Conservation (phyloP, 1,284 basidiomycete genomes). For the Exobasidium rhododendri region DNA sequence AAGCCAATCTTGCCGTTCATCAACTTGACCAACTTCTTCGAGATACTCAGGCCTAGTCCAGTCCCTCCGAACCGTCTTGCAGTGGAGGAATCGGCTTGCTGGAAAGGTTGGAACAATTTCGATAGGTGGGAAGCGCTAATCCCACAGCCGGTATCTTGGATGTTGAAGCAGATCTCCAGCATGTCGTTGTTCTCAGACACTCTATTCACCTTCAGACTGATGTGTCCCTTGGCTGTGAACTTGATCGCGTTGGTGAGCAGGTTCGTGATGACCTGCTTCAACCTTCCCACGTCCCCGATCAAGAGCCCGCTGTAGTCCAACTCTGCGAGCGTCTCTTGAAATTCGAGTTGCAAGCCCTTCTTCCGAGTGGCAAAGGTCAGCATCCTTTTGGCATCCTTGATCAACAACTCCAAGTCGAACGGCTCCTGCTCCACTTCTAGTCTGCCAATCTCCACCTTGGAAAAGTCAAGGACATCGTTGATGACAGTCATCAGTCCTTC, state of each 20-base stretch:
- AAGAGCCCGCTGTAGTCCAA: constrained; percentile 43
- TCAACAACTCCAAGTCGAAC: constrained; percentile 55
- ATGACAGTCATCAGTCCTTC: constrained; percentile 58
- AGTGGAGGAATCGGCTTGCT: constrained; percentile 47
- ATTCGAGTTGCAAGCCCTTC: constrained; percentile 55
- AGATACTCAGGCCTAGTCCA: constrained; percentile 47
- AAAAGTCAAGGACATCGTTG: constrained; percentile 58
- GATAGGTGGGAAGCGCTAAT: constrained; percentile 48
- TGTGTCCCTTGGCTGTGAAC: constrained; percentile 51
- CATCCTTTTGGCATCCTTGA: constrained; percentile 52
- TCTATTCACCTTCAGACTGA: constrained; percentile 48
- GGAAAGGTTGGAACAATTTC: constrained; percentile 55
- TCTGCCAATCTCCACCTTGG: constrained; percentile 57
- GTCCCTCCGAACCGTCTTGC: constrained; percentile 49
- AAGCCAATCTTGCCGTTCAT: constrained; percentile 48
- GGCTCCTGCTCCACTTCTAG: constrained; percentile 57
- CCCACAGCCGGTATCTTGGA: constrained; percentile 55
- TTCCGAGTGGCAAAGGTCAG: constrained; percentile 51
- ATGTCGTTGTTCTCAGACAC: constrained; percentile 38
- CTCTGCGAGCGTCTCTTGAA: constrained; percentile 41
- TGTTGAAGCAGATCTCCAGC: constrained; percentile 47
- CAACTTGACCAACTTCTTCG: constrained; percentile 44
- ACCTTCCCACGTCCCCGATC: constrained; percentile 43
- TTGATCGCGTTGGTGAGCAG: constrained; percentile 57
- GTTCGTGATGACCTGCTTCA: constrained; percentile 55